A percentile compares a stretch with the other conserved stretches of the same genome.
phyloP scores from a whole-genome alignment of 306 rosid genomes.

The Castanopsis chinensis region DNA sequence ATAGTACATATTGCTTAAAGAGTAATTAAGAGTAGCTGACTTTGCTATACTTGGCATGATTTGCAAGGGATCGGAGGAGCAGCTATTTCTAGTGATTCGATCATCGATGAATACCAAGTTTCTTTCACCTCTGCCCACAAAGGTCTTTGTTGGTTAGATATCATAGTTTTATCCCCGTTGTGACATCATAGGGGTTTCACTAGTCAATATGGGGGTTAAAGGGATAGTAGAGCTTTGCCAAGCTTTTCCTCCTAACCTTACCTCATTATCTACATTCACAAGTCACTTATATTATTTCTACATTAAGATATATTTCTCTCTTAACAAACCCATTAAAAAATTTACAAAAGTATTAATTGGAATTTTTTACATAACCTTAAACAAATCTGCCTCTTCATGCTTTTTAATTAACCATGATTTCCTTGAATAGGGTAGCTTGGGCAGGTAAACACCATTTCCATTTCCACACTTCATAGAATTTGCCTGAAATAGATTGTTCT shows the following conservation, averaged over 20 bases:
- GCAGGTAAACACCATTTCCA: not conserved
- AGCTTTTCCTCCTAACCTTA: conserved; percentile 28
- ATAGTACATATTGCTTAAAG: too few species aligned
- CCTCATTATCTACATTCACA: conserved; percentile 41
- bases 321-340: conserved; percentile 1
- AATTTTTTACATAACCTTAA: not conserved
- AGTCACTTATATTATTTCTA: conserved; percentile 15
- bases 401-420: conserved; percentile 28
- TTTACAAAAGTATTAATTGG: not conserved
- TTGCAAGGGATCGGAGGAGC: not conserved
- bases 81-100: not conserved
- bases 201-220: conserved; percentile 51
- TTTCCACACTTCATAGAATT: not conserved
- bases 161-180: not conserved
- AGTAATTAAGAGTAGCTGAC: too few species aligned
- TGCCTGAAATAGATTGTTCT: conserved; percentile 4
- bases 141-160: not conserved
- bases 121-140: not conserved
- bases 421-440: conserved; percentile 17
- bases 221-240: conserved; percentile 31
- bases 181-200: conserved; percentile 31
- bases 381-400: not conserved
- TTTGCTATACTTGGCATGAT: too few species aligned
- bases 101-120: not conserved
- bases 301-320: not conserved